Base-by-base conservation (phyloP, 169 alveolate genomes). In the Eimeria necatrix region DNA sequence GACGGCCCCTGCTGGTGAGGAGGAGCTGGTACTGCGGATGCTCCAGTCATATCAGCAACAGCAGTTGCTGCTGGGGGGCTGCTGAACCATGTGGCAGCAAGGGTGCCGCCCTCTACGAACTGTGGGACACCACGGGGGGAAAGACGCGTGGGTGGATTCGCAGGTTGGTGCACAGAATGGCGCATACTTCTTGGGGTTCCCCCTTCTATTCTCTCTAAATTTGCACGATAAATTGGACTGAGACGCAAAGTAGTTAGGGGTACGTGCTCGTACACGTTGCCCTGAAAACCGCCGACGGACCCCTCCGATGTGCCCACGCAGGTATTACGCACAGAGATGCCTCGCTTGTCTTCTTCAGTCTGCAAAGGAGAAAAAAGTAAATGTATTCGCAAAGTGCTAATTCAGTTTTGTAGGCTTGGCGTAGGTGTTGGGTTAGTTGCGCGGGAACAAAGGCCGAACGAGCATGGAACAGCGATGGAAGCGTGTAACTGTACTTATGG, bases 261-360 rank as follows among this genome's bases (percentile, higher is more conserved):
- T 41, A 80, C 89, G 70, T 80, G 89, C 22, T 80, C 89, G 70
- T 52, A 80, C 52, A 52, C 89, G 49, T 9, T 80, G 52, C 89
- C 89, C n/a, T 80, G 89, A 8, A 22, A 60, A n/a, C 89, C 70
- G 9, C 89, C 89, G 41, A 18, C 24, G 24, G 53, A 20, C 10
- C 89, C 70, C 52, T 80, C 89, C 10, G 89, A 51, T 3, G 89
- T 80, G 5, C 89, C 89, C 20, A 80, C 89, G 51, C 89, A 80
- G 3, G 71, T 10, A 24, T 52, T 80, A 24, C 89, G 70, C 51
- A 51, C 4, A n/a, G 84, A 73, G 9, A 73, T 59, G 20, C 84
- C 60, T 24, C 60, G 56, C 5, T 59, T 52, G 20, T 14, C n/a
- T 1, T 18, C 84, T 10, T 3, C 84, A 2, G 2, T 24, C 73